Evolutionary conservation across 495 filamentous ascomycete species (phyloP).

Genomic region (Wilcoxina mikolae): DNA sequence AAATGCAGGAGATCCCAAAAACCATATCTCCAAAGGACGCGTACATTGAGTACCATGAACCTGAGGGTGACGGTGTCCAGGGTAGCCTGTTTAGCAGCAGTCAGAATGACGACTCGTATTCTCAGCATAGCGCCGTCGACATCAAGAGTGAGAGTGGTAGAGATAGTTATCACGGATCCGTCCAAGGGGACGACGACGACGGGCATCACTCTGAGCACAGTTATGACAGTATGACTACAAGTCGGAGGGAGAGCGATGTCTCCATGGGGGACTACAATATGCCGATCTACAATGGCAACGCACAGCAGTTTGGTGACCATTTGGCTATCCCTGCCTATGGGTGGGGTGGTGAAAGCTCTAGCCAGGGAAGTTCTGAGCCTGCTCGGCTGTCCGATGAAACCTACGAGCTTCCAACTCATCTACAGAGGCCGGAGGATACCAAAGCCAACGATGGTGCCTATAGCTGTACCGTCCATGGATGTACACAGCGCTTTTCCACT

Average conservation of each 20-base stretch:
- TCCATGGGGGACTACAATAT: slow-evolving; percentile 18
- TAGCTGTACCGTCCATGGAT: slow-evolving; percentile 88
- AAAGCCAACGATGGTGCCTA: slow-evolving; percentile 74
- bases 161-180: slow-evolving; percentile 24
- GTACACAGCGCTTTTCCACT: slow-evolving; percentile 73
- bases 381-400: slow-evolving; percentile 15
- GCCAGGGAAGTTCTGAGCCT: slow-evolving; percentile 29
- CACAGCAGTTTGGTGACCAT: slow-evolving; percentile 9
- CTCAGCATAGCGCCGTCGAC: slow-evolving; percentile 25
- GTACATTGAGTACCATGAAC: slow-evolving; percentile 64
- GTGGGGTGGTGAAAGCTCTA: slow-evolving; percentile 16
- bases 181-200: slow-evolving; percentile 28
- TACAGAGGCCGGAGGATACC: slow-evolving; percentile 43
- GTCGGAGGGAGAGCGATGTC: slow-evolving; percentile 31
- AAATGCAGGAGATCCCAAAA: slow-evolving; percentile 43
- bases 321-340: slow-evolving; percentile 9
- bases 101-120: slow-evolving; percentile 22
- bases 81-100: slow-evolving; percentile 22
- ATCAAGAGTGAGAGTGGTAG: slow-evolving; percentile 22
- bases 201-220: slow-evolving; percentile 25
- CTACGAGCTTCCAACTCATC: slow-evolving; percentile 11
- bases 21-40: slow-evolving; percentile 97
- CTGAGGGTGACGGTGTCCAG: slow-evolving; percentile 42
- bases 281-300: slow-evolving; percentile 14
- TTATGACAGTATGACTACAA: slow-evolving; percentile 33